These are phyloP conservation scores for Plasmopara muralis DNA, from an alignment of 352 stramenopile species.

Conservation along the genomic window DNA sequence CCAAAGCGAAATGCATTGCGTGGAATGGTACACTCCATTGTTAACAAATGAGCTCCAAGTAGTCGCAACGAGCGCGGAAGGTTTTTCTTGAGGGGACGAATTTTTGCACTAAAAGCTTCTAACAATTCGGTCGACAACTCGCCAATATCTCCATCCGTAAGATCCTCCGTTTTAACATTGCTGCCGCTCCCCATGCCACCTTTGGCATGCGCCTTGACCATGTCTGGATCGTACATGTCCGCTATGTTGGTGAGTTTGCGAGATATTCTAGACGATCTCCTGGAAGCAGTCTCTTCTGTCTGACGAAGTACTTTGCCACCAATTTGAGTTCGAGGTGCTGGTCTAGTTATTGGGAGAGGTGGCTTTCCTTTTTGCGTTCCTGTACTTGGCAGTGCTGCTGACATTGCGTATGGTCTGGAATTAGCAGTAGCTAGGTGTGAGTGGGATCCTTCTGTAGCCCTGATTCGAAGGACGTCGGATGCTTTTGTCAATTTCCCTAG, in stretches of 20 bases:
- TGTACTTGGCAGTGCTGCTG: constrained; percentile 2
- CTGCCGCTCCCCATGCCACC: constrained; percentile 11
- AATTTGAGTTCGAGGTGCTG: constrained; percentile 10
- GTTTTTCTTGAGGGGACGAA: constrained; percentile 38
- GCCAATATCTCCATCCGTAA: constrained; percentile 64
- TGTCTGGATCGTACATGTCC: constrained; percentile 71
- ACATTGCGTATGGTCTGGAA: neutral
- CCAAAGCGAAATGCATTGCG: constrained; percentile 73
- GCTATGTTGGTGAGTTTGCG: constrained; percentile 77
- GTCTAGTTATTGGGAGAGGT: constrained; percentile 16
- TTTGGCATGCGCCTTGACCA: constrained; percentile 27
- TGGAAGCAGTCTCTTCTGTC: constrained; percentile 23
- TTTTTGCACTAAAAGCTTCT: constrained; percentile 44
- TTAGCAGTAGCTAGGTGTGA: neutral
- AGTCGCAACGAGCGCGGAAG: constrained; percentile 38
- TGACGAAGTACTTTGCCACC: constrained; percentile 19
- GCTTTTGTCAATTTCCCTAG: constrained; percentile 27
- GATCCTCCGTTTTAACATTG: constrained; percentile 29
- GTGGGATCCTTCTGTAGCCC: too few relatives aligned
- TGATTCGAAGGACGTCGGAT: constrained; percentile 9
- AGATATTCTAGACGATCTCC: constrained; percentile 57
- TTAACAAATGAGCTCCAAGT: constrained; percentile 59
- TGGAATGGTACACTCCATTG: constrained; percentile 66
- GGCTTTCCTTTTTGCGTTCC: constrained; percentile 13
- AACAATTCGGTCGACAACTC: constrained; percentile 66